These are phyloP conservation scores for Warburgia ugandensis DNA, from an alignment of 164 flowering plant species.

Conservation along the genomic window DNA sequence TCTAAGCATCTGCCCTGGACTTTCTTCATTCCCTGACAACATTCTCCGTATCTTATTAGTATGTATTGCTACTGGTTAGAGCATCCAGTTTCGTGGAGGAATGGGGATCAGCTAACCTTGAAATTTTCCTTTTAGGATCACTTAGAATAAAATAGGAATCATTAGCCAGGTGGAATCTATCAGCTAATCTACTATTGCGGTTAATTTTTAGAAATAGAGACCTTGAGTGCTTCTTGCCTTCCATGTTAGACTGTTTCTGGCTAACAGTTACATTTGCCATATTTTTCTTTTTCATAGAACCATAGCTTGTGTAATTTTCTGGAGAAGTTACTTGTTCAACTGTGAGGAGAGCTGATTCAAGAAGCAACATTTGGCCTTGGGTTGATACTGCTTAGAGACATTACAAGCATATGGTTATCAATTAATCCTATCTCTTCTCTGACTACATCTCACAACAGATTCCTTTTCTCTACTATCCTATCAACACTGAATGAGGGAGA, in stretches of 20 bases:
- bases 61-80: conserved; percentile 3
- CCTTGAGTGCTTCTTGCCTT: conserved; percentile 33
- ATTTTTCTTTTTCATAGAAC: conserved; percentile 9
- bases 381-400: conserved; percentile 89
- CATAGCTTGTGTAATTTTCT: conserved; percentile 16
- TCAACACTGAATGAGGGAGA: conserved; percentile 62
- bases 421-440: conserved; percentile 84
- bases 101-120: conserved; percentile 1
- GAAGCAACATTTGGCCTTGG: conserved; percentile 86
- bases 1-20: conserved; percentile 35
- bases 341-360: conserved; percentile 57
- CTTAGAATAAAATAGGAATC: conserved; percentile 12
- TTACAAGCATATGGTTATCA: conserved; percentile 74
- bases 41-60: conserved; percentile 20
- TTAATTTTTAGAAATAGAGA: conserved; percentile 33
- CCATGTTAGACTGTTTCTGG: conserved; percentile 19
- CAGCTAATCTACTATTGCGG: conserved; percentile 10
- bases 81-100: conserved; percentile 7
- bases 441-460: conserved; percentile 51
- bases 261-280: neutral
- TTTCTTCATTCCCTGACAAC: conserved; percentile 24
- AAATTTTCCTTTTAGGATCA: conserved; percentile 7
- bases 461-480: conserved; percentile 67
- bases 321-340: conserved; percentile 26
- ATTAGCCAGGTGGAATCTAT: conserved; percentile 4